These are phyloP conservation scores for Penicillium sp. DNA, from an alignment of 2,329 filamentous ascomycete species.

Conservation along the genomic window DNA sequence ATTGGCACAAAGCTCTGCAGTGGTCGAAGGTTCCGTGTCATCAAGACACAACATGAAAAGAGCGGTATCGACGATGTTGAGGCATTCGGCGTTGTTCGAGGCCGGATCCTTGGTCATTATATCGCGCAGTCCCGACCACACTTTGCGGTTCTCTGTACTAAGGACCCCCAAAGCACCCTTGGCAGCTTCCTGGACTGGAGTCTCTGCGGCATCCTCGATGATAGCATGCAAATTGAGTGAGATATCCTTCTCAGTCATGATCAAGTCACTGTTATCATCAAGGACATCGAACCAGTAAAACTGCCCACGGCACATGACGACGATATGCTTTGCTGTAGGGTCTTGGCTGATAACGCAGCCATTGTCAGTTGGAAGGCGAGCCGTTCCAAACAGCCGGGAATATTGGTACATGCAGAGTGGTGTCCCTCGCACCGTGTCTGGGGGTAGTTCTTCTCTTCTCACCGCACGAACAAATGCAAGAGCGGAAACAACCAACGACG, in stretches of 20 bases:
- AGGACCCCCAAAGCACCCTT: conserved; percentile 91
- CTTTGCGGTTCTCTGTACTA: conserved; percentile 94
- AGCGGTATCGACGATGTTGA: conserved; percentile 94
- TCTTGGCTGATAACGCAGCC: conserved; percentile 97
- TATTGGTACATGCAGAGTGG: conserved; percentile 99
- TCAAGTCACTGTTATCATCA: conserved; percentile 89
- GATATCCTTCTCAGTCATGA: conserved; percentile 96
- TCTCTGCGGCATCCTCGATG: conserved; percentile 85
- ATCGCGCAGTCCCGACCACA: conserved; percentile 90
- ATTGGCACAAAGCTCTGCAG: conserved; percentile 89
- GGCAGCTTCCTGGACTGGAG: conserved; percentile 90
- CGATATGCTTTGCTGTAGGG: conserved; percentile 86
- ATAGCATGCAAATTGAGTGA: conserved; percentile 90
- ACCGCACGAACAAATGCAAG: conserved; percentile 92
- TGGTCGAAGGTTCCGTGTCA: conserved; percentile 81
- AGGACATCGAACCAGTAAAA: conserved; percentile 99
- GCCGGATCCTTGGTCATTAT: conserved; percentile 81
- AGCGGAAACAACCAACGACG: conserved; percentile 87
- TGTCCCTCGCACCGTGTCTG: conserved; percentile 80
- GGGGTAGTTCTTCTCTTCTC: conserved; percentile 86
- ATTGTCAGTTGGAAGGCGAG: conserved; percentile 88
- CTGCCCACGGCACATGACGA: conserved; percentile 91
- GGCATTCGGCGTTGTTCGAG: conserved; percentile 93
- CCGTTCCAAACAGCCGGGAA: conserved; percentile 91
- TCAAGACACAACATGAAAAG: conserved; percentile 92